Evolutionary conservation across 2,329 filamentous ascomycete genomes (phyloP), one percentile per base, ranked within the genome.

Genomic region (Colletotrichum lupini): DNA sequence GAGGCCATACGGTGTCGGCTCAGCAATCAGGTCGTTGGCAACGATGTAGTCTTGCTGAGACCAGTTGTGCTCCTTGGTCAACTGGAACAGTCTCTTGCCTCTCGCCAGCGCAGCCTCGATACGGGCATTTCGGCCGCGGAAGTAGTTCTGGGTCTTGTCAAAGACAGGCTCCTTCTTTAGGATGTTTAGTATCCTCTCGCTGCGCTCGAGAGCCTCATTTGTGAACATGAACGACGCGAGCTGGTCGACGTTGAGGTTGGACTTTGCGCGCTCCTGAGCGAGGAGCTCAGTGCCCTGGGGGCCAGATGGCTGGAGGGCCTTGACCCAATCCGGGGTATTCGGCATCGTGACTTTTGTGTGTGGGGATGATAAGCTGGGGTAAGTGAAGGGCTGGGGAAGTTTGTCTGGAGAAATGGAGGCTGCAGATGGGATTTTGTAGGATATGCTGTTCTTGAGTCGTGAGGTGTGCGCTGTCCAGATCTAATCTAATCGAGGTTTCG

Each of bases 101-200:
- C 93, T 87, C 6, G 90, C 92, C 68, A 96, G 85, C 1, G 93
- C 89, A 42, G 88, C 89, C 79, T 94, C 89, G 78, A 95, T 91
- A 61, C 91, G 88, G 75, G 93, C 92, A 30, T 90, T 87, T 57
- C 93, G 86, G 55, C 93, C 92, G 76, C 90, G 87, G 80, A 93
- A 94, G 83, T 94, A 94, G 80, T 95, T 94, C 76, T 93, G 91
- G 3, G 91, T 91, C 84, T 95, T 95, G 82, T 95, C 92, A 76
- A 95, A 95, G 69, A 94, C 87, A 65, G 90, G 89, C 72, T 95
- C 92, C 0, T 86, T 81, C 77, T 91, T 85, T 5, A 95, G 87
- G n/a, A 94, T 87, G 60, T 88, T 83, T 6, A 94, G 83, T 32
- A 95, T 87, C 28, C 84, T 84, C 2, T 88, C 83, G 77, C 92